Conservation (phyloP, 108 stramenopile genomes). For the Nitzschia putrida region DNA sequence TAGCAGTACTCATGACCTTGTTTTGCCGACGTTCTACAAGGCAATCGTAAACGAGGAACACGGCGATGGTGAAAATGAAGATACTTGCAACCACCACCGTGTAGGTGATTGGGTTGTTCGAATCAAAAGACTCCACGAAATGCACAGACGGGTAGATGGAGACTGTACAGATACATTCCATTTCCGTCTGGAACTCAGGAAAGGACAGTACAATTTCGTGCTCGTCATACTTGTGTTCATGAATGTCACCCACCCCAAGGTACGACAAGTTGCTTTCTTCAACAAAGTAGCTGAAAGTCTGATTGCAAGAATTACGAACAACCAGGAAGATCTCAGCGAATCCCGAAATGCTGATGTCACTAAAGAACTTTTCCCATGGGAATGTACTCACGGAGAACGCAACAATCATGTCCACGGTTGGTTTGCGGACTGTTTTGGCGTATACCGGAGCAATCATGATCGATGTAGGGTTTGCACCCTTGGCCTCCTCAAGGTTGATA, state of each 20-base stretch:
- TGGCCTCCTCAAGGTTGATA: too few relatives aligned
- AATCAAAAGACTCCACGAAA: conserved; percentile 1
- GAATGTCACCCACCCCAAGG: neutral
- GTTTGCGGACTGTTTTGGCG: too few relatives aligned
- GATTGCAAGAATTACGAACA: too few relatives aligned
- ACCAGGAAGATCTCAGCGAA: too few relatives aligned
- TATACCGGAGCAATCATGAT: too few relatives aligned
- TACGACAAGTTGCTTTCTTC: neutral
- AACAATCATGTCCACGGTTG: too few relatives aligned
- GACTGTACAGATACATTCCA: neutral
- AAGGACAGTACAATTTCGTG: neutral
- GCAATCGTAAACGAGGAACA: conserved; percentile 17
- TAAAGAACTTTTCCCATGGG: too few relatives aligned
- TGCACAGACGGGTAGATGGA: conserved; percentile 2
- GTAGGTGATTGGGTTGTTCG: neutral
- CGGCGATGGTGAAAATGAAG: conserved; percentile 12
- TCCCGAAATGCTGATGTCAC: too few relatives aligned
- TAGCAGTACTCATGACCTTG: neutral
- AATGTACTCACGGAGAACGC: too few relatives aligned
- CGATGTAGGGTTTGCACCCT: too few relatives aligned
- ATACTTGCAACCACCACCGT: conserved; percentile 4
- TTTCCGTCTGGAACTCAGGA: neutral
- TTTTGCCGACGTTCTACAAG: neutral
- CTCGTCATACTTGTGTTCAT: neutral
- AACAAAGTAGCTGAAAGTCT: too few relatives aligned